These are phyloP conservation scores for Stygiomarasmius scandens DNA, from an alignment of 1,284 basidiomycete species.

Conservation along the genomic window DNA sequence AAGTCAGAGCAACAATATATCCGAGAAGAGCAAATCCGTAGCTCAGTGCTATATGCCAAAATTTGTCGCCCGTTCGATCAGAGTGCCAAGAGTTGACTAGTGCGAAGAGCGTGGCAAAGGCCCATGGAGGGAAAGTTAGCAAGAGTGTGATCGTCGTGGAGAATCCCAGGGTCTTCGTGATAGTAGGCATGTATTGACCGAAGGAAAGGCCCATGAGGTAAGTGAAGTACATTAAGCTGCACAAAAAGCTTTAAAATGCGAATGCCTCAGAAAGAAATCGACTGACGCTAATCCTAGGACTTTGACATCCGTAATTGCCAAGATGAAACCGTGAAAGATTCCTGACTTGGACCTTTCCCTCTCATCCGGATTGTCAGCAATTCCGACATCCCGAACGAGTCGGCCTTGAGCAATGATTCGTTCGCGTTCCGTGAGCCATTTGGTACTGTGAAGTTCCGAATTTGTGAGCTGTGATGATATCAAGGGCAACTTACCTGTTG, in stretches of 20 bases:
- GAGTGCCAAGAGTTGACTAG: conserved; percentile 21
- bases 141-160: conserved; percentile 60
- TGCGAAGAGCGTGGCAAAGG: conserved; percentile 21
- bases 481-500: conserved; percentile 10
- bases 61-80: conserved; percentile 21
- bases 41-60: conserved; percentile 18
- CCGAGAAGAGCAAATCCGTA: conserved; percentile 21
- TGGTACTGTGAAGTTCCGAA: conserved; percentile 11
- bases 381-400: conserved; percentile 19
- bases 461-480: background rate
- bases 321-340: conserved; percentile 29
- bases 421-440: conserved; percentile 18
- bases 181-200: conserved; percentile 35
- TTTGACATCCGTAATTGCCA: conserved; percentile 45
- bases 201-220: conserved; percentile 31
- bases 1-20: conserved; percentile 20
- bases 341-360: conserved; percentile 19
- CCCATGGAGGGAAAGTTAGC: conserved; percentile 27
- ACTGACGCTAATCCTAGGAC: conserved; percentile 34
- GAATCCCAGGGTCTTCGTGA: conserved; percentile 49
- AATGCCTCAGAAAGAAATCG: background rate
- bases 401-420: conserved; percentile 20
- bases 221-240: conserved; percentile 22
- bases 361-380: conserved; percentile 20
- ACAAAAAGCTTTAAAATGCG: background rate